Conservation (phyloP, 2,329 filamentous ascomycete species). For the Pyrenophora seminiperda region DNA sequence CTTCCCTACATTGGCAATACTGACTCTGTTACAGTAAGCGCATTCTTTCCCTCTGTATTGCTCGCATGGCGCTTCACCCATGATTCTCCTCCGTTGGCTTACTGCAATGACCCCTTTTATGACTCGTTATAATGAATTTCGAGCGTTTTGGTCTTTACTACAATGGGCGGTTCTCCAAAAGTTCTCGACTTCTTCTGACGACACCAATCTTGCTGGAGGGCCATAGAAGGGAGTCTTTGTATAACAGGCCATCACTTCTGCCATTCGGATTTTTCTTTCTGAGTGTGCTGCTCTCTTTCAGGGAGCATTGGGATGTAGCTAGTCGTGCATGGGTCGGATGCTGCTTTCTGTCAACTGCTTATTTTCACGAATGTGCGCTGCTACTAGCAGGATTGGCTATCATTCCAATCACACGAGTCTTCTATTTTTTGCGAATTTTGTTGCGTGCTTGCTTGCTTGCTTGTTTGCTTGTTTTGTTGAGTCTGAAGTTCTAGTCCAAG, state of each 20-base stretch:
- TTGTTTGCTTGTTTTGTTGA: slow-evolving; percentile 17
- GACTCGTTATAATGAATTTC: slow-evolving; percentile 47
- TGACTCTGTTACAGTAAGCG: slow-evolving; percentile 42
- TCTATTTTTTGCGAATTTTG: slow-evolving; percentile 37
- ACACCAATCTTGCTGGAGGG: slow-evolving; percentile 43
- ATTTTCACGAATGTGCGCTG: slow-evolving; percentile 32
- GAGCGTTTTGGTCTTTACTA: slow-evolving; percentile 44
- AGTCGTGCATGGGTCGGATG: slow-evolving; percentile 41
- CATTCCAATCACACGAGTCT: slow-evolving; percentile 44
- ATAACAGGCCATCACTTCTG: slow-evolving; percentile 46
- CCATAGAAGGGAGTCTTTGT: slow-evolving; percentile 45
- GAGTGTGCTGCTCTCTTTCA: slow-evolving; percentile 35
- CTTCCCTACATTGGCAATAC: slow-evolving; percentile 10
- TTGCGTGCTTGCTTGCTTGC: slow-evolving; percentile 35
- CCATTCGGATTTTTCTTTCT: slow-evolving; percentile 38
- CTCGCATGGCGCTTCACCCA: slow-evolving; percentile 43
- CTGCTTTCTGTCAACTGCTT: slow-evolving; percentile 42
- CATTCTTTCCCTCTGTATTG: slow-evolving; percentile 44
- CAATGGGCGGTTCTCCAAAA: slow-evolving; percentile 47
- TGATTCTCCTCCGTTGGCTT: slow-evolving; percentile 44
- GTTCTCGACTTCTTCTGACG: slow-evolving; percentile 46
- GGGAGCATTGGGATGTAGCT: slow-evolving; percentile 44
- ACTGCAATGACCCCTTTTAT: slow-evolving; percentile 45
- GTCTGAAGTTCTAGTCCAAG: slow-evolving; percentile 23
- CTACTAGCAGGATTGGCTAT: slow-evolving; percentile 44